phyloP scores from a whole-genome alignment of 1,284 basidiomycete genomes.

The Cryptococcus amylolentus region DNA sequence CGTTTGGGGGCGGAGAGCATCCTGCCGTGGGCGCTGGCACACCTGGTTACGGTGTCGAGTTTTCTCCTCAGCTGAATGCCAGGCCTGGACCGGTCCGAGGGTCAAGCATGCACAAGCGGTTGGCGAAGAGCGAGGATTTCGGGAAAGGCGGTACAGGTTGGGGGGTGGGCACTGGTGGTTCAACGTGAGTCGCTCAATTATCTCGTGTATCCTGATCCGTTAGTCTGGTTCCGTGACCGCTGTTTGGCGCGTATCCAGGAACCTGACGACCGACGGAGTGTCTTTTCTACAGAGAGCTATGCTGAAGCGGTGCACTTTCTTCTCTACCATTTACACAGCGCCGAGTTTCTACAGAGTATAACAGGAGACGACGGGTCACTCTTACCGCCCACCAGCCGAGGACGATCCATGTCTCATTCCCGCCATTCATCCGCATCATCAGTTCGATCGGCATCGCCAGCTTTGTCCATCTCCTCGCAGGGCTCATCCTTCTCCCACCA shows the following conservation, averaged over 20 bases:
- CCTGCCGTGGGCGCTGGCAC: conserved; percentile 44
- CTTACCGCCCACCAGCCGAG: conserved; percentile 35
- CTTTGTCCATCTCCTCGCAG: conserved; percentile 42
- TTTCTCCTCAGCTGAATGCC: conserved; percentile 22
- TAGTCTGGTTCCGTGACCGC: not conserved
- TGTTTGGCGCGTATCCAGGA: not conserved
- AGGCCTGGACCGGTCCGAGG: conserved; percentile 24
- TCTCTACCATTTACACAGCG: conserved; percentile 16
- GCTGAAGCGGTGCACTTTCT: conserved; percentile 2
- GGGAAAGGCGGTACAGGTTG: conserved; percentile 37
- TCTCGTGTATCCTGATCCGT: not conserved
- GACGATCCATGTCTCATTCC: conserved; percentile 36
- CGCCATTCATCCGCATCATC: conserved; percentile 43
- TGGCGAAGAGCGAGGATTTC: conserved; percentile 45
- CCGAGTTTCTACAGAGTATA: conserved; percentile 46
- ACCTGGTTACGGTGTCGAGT: conserved; percentile 45
- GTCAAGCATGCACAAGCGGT: conserved; percentile 30
- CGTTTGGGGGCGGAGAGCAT: conserved; percentile 37
- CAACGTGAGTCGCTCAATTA: conserved; percentile 36
- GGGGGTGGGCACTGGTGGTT: conserved; percentile 42
- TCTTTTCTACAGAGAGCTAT: conserved; percentile 2
- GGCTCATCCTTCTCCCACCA: conserved; percentile 38
- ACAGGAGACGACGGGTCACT: conserved; percentile 45
- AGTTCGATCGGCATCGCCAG: conserved; percentile 39
- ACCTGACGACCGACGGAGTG: not conserved